A percentile compares a stretch with the other conserved stretches of the same genome.
Conservation (phyloP, 2,329 filamentous ascomycete species). For the Hymenotorrendiella dingleyae region DNA sequence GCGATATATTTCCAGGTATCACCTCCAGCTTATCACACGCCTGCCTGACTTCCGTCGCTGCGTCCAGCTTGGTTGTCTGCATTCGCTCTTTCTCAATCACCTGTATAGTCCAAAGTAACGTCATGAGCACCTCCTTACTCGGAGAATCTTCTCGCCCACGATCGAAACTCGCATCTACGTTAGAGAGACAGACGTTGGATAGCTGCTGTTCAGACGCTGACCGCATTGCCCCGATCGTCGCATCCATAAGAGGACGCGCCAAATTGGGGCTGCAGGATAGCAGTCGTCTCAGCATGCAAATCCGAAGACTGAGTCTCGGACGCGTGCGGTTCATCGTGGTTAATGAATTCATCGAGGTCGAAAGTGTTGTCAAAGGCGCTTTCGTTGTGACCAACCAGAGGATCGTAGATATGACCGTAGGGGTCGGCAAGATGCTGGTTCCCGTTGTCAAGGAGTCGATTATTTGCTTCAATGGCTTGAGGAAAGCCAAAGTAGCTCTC, state of each 20-base stretch:
- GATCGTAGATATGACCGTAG: slow-evolving; percentile 60
- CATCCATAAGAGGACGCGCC: slow-evolving; percentile 69
- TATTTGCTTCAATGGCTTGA: slow-evolving; percentile 64
- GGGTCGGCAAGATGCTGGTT: slow-evolving; percentile 68
- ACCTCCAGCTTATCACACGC: slow-evolving; percentile 22
- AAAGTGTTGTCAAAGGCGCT: slow-evolving; percentile 45
- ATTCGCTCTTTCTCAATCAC: slow-evolving; percentile 24
- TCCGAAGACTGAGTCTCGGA: slow-evolving; percentile 31
- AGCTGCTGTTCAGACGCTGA: slow-evolving; percentile 51
- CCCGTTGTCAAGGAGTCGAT: slow-evolving; percentile 70
- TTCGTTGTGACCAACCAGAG: slow-evolving; percentile 58
- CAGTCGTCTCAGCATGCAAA: slow-evolving; percentile 40
- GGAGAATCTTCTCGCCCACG: slow-evolving; percentile 17
- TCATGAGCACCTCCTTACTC: slow-evolving; percentile 29
- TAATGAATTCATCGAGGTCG: slow-evolving; percentile 46
- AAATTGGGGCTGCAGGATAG: slow-evolving; percentile 68
- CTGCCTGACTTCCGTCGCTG: slow-evolving; percentile 26
- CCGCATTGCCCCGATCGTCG: slow-evolving; percentile 69
- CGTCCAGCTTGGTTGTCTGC: slow-evolving; percentile 23
- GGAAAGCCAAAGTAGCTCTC: slow-evolving; percentile 64
- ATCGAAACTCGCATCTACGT: slow-evolving; percentile 24
- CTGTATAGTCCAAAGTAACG: slow-evolving; percentile 29
- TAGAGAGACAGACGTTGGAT: slow-evolving; percentile 27
- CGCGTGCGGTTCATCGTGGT: slow-evolving; percentile 40
- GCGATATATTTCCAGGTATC: too few relatives aligned